These are phyloP conservation scores for Nakazawaea molendinolei DNA, from an alignment of 805 yeast genomes.

Conservation along the genomic window DNA sequence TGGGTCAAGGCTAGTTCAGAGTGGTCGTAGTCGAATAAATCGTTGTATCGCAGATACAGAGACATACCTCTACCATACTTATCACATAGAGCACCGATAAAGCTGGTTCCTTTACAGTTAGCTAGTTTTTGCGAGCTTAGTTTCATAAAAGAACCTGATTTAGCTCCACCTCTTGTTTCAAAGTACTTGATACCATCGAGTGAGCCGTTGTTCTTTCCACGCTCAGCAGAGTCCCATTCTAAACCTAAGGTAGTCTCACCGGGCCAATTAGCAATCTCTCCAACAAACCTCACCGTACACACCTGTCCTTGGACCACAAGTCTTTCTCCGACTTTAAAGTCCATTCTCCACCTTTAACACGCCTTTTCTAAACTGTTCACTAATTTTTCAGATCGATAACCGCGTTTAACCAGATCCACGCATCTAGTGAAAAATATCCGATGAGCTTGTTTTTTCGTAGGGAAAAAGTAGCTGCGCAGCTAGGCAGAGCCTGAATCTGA, in stretches of 20 bases:
- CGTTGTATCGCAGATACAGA: constrained; percentile 6
- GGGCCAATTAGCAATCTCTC: constrained; percentile 60
- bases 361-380: too few relatives aligned
- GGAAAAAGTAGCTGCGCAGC: too few relatives aligned
- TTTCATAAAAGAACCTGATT: constrained; percentile 63
- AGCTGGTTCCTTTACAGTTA: constrained; percentile 15
- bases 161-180: constrained; percentile 21
- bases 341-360: too few relatives aligned
- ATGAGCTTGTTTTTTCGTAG: too few relatives aligned
- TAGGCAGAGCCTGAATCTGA: too few relatives aligned
- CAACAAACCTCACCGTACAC: constrained; percentile 61
- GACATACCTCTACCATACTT: constrained; percentile 38
- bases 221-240: constrained; percentile 71
- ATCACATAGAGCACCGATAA: constrained; percentile 42
- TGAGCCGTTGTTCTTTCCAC: constrained; percentile 73
- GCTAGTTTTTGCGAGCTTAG: constrained; percentile 28
- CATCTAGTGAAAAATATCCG: too few relatives aligned
- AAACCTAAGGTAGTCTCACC: constrained; percentile 55
- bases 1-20: not conserved
- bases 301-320: constrained; percentile 34
- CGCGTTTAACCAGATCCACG: too few relatives aligned
- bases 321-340: constrained; percentile 16
- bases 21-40: not conserved
- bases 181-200: constrained; percentile 54
- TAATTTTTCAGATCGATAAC: too few relatives aligned